phyloP scores from a whole-genome alignment of 2,329 filamentous ascomycete genomes.

The Phoma sp. region DNA sequence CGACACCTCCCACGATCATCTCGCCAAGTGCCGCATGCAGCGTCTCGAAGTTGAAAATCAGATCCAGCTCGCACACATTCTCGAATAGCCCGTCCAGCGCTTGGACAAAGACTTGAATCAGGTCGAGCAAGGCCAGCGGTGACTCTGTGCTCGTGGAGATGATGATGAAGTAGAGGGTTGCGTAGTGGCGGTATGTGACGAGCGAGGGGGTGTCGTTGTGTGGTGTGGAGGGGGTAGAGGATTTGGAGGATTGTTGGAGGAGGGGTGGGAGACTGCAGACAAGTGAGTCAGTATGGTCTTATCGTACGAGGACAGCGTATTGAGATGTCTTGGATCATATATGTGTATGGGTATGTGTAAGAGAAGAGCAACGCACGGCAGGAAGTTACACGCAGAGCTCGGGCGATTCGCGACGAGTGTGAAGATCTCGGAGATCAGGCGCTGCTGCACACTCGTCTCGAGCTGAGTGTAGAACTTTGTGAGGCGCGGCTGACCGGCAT shows the following conservation, averaged over 20 bases:
- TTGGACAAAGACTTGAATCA: constrained; percentile 98
- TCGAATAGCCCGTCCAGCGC: constrained; percentile 93
- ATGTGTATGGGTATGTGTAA: no score
- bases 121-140: constrained; percentile 89
- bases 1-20: constrained; percentile 94
- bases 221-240: constrained; percentile 58
- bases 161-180: constrained; percentile 97
- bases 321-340: not conserved
- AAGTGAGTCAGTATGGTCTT: no score
- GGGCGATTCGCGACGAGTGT: constrained; percentile 91
- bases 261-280: constrained; percentile 66
- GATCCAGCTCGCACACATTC: constrained; percentile 96
- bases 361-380: constrained; percentile 60
- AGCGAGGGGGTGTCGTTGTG: constrained; percentile 91
- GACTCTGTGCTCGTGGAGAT: constrained; percentile 97
- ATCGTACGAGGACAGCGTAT: no score
- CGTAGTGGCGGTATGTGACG: constrained; percentile 97
- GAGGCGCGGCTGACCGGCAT: constrained; percentile 92
- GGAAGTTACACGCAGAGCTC: constrained; percentile 93
- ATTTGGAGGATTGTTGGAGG: constrained; percentile 57
- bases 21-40: constrained; percentile 88
- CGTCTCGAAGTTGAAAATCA: constrained; percentile 99
- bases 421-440: constrained; percentile 96
- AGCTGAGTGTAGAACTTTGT: constrained; percentile 99
- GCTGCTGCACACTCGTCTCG: constrained; percentile 95